A percentile compares a stretch with the other conserved stretches of the same genome.
Evolutionary conservation across 164 flowering plant genomes (phyloP).

Genomic region (grape (Vitis vinifera)): DNA sequence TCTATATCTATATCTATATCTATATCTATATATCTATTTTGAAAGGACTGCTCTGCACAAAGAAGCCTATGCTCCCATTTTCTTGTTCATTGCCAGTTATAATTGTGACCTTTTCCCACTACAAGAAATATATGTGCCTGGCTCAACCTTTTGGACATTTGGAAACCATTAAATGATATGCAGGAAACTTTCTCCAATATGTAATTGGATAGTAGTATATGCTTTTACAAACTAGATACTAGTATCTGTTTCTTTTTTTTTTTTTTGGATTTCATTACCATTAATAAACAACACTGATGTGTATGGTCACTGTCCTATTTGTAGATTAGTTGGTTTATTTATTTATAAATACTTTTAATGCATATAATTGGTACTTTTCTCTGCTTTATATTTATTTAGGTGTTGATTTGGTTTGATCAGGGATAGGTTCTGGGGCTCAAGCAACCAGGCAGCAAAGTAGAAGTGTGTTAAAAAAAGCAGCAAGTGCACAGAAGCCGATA

Average conservation of each 20-base stretch:
- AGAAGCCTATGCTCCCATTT: not conserved
- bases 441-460: slow-evolving; percentile 24
- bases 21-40: not conserved
- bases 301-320: not conserved
- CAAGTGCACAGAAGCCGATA: slow-evolving; percentile 27
- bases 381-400: not conserved
- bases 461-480: slow-evolving; percentile 31
- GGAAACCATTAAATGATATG: too few relatives aligned
- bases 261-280: too few relatives aligned
- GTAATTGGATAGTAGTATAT: too few relatives aligned
- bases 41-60: not conserved
- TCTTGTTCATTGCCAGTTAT: not conserved
- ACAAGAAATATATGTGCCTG: too few relatives aligned
- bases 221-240: too few relatives aligned
- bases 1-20: not conserved
- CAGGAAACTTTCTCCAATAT: too few relatives aligned
- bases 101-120: too few relatives aligned
- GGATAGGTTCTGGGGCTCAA: slow-evolving; percentile 35
- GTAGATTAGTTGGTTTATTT: not conserved
- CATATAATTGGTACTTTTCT: not conserved
- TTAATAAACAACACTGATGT: too few relatives aligned
- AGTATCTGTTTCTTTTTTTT: too few relatives aligned
- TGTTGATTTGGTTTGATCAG: slow-evolving; percentile 13
- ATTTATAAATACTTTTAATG: not conserved
- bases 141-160: too few relatives aligned